phyloP scores from a whole-genome alignment of 495 filamentous ascomycete genomes.

The Talaromyces proteolyticus region DNA sequence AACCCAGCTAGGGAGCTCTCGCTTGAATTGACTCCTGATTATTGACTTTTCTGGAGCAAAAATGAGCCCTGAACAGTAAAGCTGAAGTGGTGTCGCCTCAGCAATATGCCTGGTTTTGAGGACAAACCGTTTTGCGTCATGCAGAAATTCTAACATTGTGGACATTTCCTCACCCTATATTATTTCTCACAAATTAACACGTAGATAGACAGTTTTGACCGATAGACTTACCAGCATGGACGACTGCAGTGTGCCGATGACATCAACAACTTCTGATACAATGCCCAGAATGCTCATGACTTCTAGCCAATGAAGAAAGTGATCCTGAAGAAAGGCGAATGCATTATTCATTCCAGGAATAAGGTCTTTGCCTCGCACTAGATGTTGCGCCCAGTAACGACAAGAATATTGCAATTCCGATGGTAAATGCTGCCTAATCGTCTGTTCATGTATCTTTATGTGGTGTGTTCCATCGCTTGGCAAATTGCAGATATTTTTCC shows the following conservation, averaged over 20 bases:
- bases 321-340: conserved; percentile 24
- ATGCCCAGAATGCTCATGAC: conserved; percentile 23
- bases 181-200: neutral
- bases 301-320: conserved; percentile 38
- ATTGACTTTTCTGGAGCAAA: conserved; percentile 27
- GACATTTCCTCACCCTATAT: conserved; percentile 9
- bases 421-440: conserved; percentile 17
- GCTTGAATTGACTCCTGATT: conserved; percentile 13
- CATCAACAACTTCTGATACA: conserved; percentile 13
- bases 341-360: conserved; percentile 17
- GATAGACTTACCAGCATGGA: conserved; percentile 29
- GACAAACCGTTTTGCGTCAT: conserved; percentile 31
- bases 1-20: conserved; percentile 12
- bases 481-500: conserved; percentile 27
- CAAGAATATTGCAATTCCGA: conserved; percentile 34
- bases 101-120: conserved; percentile 23
- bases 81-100: conserved; percentile 18
- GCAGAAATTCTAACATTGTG: conserved; percentile 15
- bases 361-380: conserved; percentile 18
- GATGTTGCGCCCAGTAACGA: conserved; percentile 38
- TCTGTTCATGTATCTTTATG: conserved; percentile 12
- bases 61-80: conserved; percentile 22
- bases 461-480: conserved; percentile 14
- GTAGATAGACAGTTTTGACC: conserved; percentile 14
- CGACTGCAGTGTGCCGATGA: conserved; percentile 11